Evolutionary conservation across 345 rosid species (phyloP).

Genomic region (Citrus mangshanensis): DNA sequence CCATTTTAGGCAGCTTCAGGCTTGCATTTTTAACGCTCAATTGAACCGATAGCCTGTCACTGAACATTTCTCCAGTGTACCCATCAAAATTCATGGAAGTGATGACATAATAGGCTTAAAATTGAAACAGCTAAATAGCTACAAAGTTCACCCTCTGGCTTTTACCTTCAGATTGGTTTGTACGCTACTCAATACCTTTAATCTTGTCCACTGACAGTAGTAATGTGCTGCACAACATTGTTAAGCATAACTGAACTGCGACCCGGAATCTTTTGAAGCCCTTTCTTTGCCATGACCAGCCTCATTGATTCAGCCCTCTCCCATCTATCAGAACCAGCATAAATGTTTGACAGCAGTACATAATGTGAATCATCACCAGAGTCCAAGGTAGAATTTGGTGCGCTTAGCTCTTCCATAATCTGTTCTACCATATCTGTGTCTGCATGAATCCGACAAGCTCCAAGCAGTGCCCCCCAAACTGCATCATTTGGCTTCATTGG

Average conservation of each 20-base stretch:
- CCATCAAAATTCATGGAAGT: neutral
- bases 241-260: slow-evolving; percentile 43
- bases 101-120: neutral
- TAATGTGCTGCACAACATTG: neutral
- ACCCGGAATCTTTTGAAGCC: slow-evolving; percentile 53
- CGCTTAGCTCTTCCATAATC: slow-evolving; percentile 38
- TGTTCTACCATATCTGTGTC: slow-evolving; percentile 45
- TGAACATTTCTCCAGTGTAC: neutral
- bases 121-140: neutral
- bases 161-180: neutral
- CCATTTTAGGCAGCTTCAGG: neutral
- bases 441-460: slow-evolving; percentile 62
- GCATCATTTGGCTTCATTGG: slow-evolving; percentile 62
- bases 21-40: neutral
- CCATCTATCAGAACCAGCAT: slow-evolving; percentile 67
- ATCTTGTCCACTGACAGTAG: neutral
- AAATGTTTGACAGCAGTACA: slow-evolving; percentile 58
- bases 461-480: slow-evolving; percentile 70
- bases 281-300: slow-evolving; percentile 35
- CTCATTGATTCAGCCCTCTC: slow-evolving; percentile 57
- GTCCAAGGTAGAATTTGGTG: slow-evolving; percentile 3
- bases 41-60: neutral
- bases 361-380: slow-evolving; percentile 39
- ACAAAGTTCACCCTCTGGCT: neutral
- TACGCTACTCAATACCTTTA: neutral